phyloP scores from a whole-genome alignment of 140 eudicot genomes.

The Cichorium intybus region DNA sequence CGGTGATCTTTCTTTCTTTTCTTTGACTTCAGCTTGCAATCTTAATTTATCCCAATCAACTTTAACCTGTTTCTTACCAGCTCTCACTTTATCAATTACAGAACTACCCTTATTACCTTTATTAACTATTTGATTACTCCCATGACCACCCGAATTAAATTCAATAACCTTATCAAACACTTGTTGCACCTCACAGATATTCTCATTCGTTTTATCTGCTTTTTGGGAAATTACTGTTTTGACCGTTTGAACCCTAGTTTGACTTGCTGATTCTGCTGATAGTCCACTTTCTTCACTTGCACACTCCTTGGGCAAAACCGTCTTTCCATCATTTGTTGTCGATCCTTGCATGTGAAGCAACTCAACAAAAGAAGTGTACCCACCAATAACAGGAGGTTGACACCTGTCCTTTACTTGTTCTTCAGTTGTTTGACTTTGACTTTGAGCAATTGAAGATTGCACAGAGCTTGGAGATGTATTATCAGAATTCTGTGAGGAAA shows the following conservation, averaged over 20 bases:
- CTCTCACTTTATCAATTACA: constrained; percentile 41
- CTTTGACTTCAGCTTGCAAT: constrained; percentile 45
- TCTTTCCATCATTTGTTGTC: constrained; percentile 23
- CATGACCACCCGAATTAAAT: constrained; percentile 26
- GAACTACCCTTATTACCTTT: constrained; percentile 20
- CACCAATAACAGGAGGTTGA: constrained; percentile 11
- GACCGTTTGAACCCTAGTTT: constrained; percentile 35
- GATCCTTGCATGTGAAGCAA: constrained; percentile 53
- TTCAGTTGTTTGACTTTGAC: neutral
- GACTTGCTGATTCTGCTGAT: constrained; percentile 55
- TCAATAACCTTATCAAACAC: constrained; percentile 27
- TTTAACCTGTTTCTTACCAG: constrained; percentile 40
- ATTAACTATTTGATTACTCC: constrained; percentile 6
- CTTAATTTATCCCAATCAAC: constrained; percentile 85
- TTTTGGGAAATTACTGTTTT: constrained; percentile 30
- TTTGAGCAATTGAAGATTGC: constrained; percentile 40
- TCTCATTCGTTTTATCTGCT: constrained; percentile 33
- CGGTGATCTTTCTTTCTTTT: constrained; percentile 53
- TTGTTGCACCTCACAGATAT: constrained; percentile 27
- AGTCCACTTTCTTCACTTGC: constrained; percentile 54
- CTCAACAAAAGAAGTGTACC: constrained; percentile 50
- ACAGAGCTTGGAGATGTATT: constrained; percentile 57
- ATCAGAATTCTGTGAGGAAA: constrained; percentile 64
- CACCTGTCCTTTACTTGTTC: constrained; percentile 21
- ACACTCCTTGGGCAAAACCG: constrained; percentile 9